Evolutionary conservation across 2,329 filamentous ascomycete species (phyloP), one percentile per base, ranked within the genome.

Genomic region (Cladosporium sp.): DNA sequence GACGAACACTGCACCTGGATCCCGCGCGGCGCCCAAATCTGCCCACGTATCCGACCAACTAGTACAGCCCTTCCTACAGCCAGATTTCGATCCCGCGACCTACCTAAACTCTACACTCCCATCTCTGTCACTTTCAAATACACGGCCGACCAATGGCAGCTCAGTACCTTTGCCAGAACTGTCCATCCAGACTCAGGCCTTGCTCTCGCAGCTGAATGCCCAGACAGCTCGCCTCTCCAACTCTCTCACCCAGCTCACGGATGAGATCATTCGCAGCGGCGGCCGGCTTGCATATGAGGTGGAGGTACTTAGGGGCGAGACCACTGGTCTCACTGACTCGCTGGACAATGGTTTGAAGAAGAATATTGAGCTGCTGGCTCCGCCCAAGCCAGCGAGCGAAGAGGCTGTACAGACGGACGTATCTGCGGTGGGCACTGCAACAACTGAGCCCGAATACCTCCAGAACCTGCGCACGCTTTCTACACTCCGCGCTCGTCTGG

Each of bases 281-380:
- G 91, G 90, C 64, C 84, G 93, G 3, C 78, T 99, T 59, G 91
- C 92, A 19, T 99, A 99, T 70, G 90, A 97, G 74, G 93, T 97
- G 19, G 93, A 97, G 74, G 83, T 97, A 17, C 75, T 97, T 51
- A 85, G 92, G n/a, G 92, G 92, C 63, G 92, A 97, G 74, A 89
- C 91, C 2, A 76, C 92, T 49, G 83, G 88, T n/a, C 78, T 97
- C 37, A 86, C 87, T 0, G 92, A 97, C 70, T 82, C 88, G 1
- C 77, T 97, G 66, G 84, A 86, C 5, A 89, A 92, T 64, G 84
- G 82, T 0, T 74, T 96, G 43, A 83, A 84, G 49, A 80, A 85
- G 4, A 89, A 96, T 65, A 84, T 96, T 34, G 76, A 78, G 61
- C 85, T 85, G 61, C 93, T 96, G 70, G 63, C 80, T 87, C 0